Evolutionary conservation across 352 stramenopile genomes (phyloP).

Genomic region (Pseudoperonospora humuli): DNA sequence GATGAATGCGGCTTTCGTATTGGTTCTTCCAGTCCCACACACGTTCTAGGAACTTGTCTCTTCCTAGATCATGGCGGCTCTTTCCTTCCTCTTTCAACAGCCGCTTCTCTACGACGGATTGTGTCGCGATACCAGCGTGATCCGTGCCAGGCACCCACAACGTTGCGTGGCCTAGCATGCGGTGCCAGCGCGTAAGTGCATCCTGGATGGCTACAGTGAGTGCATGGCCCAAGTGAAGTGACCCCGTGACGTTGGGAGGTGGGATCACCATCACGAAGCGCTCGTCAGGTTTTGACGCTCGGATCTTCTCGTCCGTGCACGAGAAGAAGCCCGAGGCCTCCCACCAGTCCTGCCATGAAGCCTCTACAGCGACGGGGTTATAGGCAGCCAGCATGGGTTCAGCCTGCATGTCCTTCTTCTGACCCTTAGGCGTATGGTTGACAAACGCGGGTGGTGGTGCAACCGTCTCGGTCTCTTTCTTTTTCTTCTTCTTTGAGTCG

Average conservation of each 20-base stretch:
- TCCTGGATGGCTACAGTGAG: slow-evolving; percentile 98
- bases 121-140: slow-evolving; percentile 98
- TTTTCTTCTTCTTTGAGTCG: slow-evolving; percentile 71
- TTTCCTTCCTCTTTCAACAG: slow-evolving; percentile 79
- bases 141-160: slow-evolving; percentile 97
- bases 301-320: slow-evolving; percentile 84
- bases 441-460: slow-evolving; percentile 50
- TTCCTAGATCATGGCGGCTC: slow-evolving; percentile 82
- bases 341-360: slow-evolving; percentile 99
- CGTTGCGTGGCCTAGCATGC: slow-evolving; percentile 96
- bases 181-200: slow-evolving; percentile 95
- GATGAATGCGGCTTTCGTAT: slow-evolving; percentile 80
- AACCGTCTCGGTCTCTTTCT: slow-evolving; percentile 44
- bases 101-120: slow-evolving; percentile 88
- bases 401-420: slow-evolving; percentile 90
- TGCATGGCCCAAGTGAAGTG: slow-evolving; percentile 97
- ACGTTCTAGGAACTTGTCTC: slow-evolving; percentile 91
- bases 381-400: slow-evolving; percentile 91
- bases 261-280: slow-evolving; percentile 97
- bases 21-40: slow-evolving; percentile 97
- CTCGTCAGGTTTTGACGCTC: slow-evolving; percentile 68
- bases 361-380: slow-evolving; percentile 94
- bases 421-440: slow-evolving; percentile 90
- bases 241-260: slow-evolving; percentile 79
- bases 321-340: slow-evolving; percentile 93